Base-by-base conservation (phyloP, 2,329 filamentous ascomycete species). In the Ophiocordyceps australis region DNA sequence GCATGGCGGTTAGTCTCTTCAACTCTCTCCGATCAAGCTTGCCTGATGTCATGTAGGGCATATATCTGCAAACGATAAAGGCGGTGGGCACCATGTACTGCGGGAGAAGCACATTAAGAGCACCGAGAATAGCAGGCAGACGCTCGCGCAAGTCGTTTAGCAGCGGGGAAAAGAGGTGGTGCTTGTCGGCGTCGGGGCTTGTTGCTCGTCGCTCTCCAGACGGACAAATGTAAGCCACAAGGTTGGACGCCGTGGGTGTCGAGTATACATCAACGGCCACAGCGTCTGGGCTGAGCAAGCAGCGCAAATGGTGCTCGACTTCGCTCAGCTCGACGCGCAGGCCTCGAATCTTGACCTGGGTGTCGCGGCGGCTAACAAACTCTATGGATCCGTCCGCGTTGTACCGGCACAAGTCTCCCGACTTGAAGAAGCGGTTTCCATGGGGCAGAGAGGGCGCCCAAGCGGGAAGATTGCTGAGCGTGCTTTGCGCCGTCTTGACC, bases 41-140 rank as follows among this genome's bases (percentile, higher is more conserved):
- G 2, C 27, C 30, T 5, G 32, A 26, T 11, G 30, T 14, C 14
- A 25, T 22, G 22, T 27, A 25, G 5, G 32, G 32, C 16, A 34
- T 25, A 12, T 25, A 17, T 14, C 25, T 18, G 6, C 29, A 18
- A 4, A 28, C 30, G 14, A 34, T 25, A 17, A 29, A 34, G 10
- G 26, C 19, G 3, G 27, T 16, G 5, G 32, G 32, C 3, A 34
- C 17, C 32, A 34, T 34, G 23, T 24, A 34, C 10, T 16, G 23
- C 7, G 32, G 32, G 7, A 34, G 9, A 19, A 19, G 7, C 7
- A 19, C 17, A 10, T 19, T 19, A 7, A 19, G 17, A 7, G 7
- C n/a, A n/a, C n/a, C n/a, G n/a, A n/a, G n/a, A n/a, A n/a, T n/a
- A n/a, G n/a, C n/a, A n/a, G n/a, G n/a, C n/a, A n/a, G n/a, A n/a